Evolutionary conservation across 2,329 filamentous ascomycete species (phyloP).

Genomic region (Sclerotinia minor): DNA sequence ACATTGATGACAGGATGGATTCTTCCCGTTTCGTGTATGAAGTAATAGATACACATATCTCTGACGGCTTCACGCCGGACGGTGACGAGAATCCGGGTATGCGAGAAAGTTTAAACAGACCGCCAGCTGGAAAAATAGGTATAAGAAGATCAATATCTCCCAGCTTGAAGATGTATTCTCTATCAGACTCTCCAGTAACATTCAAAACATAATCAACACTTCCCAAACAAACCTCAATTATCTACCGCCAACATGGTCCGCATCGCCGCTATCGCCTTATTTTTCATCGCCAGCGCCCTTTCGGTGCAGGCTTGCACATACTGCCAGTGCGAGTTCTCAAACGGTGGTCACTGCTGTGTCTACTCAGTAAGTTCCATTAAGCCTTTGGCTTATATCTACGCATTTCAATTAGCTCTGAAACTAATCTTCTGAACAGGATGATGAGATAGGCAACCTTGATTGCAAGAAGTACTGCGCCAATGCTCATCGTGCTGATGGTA

Average conservation of each 20-base stretch:
- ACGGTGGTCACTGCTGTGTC: slow-evolving; percentile 4
- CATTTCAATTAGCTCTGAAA: not conserved
- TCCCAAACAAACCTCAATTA: not conserved
- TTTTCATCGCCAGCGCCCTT: slow-evolving; percentile 4
- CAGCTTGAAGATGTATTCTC: not conserved
- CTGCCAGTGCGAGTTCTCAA: slow-evolving; percentile 12
- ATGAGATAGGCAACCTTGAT: not conserved
- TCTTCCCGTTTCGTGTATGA: not conserved
- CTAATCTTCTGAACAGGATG: not conserved
- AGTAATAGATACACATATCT: not conserved
- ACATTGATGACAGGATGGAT: not conserved
- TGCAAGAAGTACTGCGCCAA: not conserved
- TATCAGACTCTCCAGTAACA: slow-evolving; percentile 1
- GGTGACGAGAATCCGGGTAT: not conserved
- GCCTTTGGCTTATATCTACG: not conserved
- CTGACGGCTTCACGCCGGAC: not conserved
- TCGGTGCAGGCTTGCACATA: slow-evolving; percentile 10
- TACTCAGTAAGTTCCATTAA: not conserved
- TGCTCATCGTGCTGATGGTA: slow-evolving; percentile 1
- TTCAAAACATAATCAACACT: not conserved
- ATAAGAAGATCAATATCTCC: not conserved
- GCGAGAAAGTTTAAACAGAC: not conserved
- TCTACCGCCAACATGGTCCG: slow-evolving; percentile 12
- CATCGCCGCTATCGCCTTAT: not conserved
- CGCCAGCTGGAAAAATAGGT: not conserved